These are phyloP conservation scores for Hypoxylon sp. DNA, from an alignment of 2,329 filamentous ascomycete species.

Conservation along the genomic window DNA sequence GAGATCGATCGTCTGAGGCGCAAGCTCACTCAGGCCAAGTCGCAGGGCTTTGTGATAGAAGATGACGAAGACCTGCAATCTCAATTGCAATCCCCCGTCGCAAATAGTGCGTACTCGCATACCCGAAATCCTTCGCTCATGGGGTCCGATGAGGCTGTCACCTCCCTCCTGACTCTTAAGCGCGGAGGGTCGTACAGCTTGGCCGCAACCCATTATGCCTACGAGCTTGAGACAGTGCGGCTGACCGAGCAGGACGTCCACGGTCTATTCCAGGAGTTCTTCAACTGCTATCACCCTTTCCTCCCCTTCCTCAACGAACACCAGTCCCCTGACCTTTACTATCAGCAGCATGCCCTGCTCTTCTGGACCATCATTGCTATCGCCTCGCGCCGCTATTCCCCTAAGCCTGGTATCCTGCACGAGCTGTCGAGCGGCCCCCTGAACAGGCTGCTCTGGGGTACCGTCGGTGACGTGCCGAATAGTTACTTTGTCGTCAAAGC, in stretches of 20 bases:
- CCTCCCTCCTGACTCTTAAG: conserved; percentile 71
- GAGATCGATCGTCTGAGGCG: conserved; percentile 76
- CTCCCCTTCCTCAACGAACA: conserved; percentile 75
- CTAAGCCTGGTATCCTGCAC: conserved; percentile 69
- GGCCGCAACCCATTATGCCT: conserved; percentile 61
- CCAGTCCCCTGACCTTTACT: conserved; percentile 75
- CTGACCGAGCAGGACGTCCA: conserved; percentile 69
- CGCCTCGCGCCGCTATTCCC: conserved; percentile 73
- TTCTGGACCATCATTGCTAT: conserved; percentile 87
- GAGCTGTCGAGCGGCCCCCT: conserved; percentile 71
- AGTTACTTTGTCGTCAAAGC: conserved; percentile 85
- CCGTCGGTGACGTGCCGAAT: conserved; percentile 78
- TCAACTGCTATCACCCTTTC: conserved; percentile 78
- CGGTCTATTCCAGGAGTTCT: conserved; percentile 77
- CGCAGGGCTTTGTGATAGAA: conserved; percentile 63
- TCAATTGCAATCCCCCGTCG: conserved; percentile 65
- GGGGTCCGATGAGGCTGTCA: conserved; percentile 74
- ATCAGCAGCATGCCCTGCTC: conserved; percentile 78
- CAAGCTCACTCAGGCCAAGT: conserved; percentile 65
- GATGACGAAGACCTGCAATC: conserved; percentile 64
- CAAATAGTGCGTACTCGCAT: conserved; percentile 65
- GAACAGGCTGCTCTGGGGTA: conserved; percentile 77
- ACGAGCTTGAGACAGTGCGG: conserved; percentile 69
- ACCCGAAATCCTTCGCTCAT: conserved; percentile 69
- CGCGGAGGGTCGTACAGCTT: conserved; percentile 69